A percentile compares a stretch with the other conserved stretches of the same genome.
These are phyloP conservation scores for Cladosporium sp. DNA, from an alignment of 2,329 filamentous ascomycete genomes.

Conservation along the genomic window DNA sequence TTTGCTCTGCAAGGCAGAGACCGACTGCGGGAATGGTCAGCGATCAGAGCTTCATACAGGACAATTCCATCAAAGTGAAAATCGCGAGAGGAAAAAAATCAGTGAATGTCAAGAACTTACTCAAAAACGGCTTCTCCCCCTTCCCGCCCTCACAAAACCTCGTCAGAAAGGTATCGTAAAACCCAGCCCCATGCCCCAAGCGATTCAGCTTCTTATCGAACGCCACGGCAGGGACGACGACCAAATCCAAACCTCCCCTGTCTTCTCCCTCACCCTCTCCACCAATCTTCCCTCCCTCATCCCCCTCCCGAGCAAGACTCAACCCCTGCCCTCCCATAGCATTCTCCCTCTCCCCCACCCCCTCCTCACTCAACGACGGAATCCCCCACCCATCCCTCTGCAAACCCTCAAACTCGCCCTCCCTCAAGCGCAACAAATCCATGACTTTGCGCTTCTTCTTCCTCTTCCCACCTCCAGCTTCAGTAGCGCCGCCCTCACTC, in stretches of 20 bases:
- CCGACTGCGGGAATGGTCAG: constrained; percentile 55
- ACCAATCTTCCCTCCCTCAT: constrained; percentile 13
- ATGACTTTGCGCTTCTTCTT: constrained; percentile 62
- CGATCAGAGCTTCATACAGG: too few species aligned
- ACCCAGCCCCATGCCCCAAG: constrained; percentile 91
- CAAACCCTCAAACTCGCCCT: constrained; percentile 74
- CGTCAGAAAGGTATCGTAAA: constrained; percentile 90
- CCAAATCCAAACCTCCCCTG: constrained; percentile 65
- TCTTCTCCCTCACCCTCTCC: constrained; percentile 25
- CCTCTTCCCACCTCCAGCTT: background rate
- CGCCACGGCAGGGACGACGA: constrained; percentile 88
- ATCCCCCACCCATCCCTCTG: constrained; percentile 87
- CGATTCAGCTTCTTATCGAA: constrained; percentile 75
- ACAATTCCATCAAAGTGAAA: too few species aligned
- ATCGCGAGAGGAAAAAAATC: too few species aligned
- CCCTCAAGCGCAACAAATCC: constrained; percentile 83
- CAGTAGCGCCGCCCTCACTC: background rate
- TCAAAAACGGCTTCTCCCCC: constrained; percentile 53
- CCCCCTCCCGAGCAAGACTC: constrained; percentile 34
- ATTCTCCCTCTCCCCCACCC: constrained; percentile 64
- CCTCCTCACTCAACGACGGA: constrained; percentile 69
- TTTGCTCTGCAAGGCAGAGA: constrained; percentile 80
- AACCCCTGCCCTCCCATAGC: constrained; percentile 64
- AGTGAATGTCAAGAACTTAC: too few species aligned
- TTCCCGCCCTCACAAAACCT: constrained; percentile 53